Percentiles rank a stretch among this genome's conserved stretches.
These are phyloP conservation scores for Coprinopsis sp. DNA, from an alignment of 768 basidiomycete genomes.

Conservation along the genomic window DNA sequence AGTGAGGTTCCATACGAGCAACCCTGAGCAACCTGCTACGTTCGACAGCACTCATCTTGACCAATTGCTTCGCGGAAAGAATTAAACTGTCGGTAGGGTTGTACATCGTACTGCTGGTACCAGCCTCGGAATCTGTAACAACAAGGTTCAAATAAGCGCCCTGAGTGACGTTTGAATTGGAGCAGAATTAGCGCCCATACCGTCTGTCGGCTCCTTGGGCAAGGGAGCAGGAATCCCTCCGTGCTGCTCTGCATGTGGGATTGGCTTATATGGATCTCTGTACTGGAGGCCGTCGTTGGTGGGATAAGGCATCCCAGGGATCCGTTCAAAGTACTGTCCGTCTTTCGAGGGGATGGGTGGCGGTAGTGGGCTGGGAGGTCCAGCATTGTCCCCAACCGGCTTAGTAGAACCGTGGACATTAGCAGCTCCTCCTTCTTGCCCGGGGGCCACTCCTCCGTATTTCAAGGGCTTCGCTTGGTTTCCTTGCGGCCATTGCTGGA, in stretches of 20 bases:
- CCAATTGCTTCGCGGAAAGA: conserved; percentile 35
- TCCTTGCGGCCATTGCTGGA: too few relatives aligned
- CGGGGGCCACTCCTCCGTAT: too few relatives aligned
- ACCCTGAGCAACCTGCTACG: conserved; percentile 54
- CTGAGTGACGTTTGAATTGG: too few relatives aligned
- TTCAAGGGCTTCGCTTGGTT: background rate
- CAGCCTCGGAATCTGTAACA: background rate
- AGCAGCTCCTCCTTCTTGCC: too few relatives aligned
- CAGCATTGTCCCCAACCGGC: too few relatives aligned
- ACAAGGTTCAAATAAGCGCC: too few relatives aligned
- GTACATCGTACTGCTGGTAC: conserved; percentile 15
- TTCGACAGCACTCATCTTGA: conserved; percentile 56
- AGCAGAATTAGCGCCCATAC: background rate
- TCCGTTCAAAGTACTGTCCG: conserved; percentile 24
- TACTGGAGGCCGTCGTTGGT: background rate
- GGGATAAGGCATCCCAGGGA: conserved; percentile 12
- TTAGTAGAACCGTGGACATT: too few relatives aligned
- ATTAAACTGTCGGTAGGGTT: conserved; percentile 11
- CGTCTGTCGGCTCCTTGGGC: conserved; percentile 1
- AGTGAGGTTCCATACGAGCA: conserved; percentile 72
- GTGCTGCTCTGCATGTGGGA: background rate
- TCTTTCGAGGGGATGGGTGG: conserved; percentile 50
- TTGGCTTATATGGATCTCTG: too few relatives aligned
- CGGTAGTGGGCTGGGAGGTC: conserved; percentile 36
- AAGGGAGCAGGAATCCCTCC: background rate